Evolutionary conservation across 148 eudicot species (phyloP), one percentile per base, ranked within the genome.

Genomic region (Nepenthes mirabilis): DNA sequence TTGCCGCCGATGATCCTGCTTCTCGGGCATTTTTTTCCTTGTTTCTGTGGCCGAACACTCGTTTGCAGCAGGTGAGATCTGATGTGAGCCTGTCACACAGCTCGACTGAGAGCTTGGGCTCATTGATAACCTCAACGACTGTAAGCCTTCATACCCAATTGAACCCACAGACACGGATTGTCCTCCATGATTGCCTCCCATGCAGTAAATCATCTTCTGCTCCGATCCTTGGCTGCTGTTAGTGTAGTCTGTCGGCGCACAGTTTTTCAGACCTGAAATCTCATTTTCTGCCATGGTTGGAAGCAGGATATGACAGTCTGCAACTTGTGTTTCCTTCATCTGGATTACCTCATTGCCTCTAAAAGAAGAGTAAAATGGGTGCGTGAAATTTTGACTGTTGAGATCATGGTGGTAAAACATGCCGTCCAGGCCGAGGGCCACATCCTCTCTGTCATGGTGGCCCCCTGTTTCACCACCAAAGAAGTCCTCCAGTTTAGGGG

Each of bases 51-150:
- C 80, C 68, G 80, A 57, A 64, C 69, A 69, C 53, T 80, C 88
- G 59, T 23, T 63, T 8, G 43, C 75, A 47, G 69, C 11, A 54
- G 80, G 59, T 14, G 82, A 64, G 55, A 84, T 76, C 58, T 80
- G 88, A 14, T 84, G 88, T 57, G 96, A 81, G 36, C 65, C 87
- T 62, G 88, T 84, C 33, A 81, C 83, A 73, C 83, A 82, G 72
- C 97, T 87, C 12, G 97, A 91, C 67, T 91, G 95, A 12, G 95
- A 84, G 49, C 95, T 91, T 48, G 97, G 97, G 69, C 95, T 91
- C 93, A 91, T 91, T 3, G 95, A 72, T 74, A 91, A 76, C 71
- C 79, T 87, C 59, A 90, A 47, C 2, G 87, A 79, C 71, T 84
- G 91, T 43, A 87, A 67, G 72, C 85, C 91, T 34, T 85, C 83